Percentiles rank a stretch among this genome's conserved stretches.
Evolutionary conservation across 805 yeast genomes (phyloP).

Genomic region (Candida vartiovaarae): DNA sequence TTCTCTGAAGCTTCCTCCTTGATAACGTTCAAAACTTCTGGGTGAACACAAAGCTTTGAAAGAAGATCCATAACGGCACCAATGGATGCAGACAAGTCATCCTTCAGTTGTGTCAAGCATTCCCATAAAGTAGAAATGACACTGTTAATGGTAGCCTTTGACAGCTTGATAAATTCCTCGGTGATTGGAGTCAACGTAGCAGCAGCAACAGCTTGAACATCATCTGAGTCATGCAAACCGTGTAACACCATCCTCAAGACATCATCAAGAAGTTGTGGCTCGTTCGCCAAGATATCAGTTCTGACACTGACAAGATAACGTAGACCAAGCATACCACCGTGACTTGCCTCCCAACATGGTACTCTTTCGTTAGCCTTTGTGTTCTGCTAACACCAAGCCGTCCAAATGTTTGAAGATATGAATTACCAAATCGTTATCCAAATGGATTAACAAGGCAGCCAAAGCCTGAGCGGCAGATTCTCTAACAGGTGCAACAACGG

Average conservation of each 20-base stretch:
- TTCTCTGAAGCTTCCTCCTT: conserved; percentile 49
- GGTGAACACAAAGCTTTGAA: conserved; percentile 79
- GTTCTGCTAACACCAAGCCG: conserved; percentile 63
- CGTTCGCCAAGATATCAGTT: conserved; percentile 61
- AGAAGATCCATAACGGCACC: conserved; percentile 94
- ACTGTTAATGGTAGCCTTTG: conserved; percentile 37
- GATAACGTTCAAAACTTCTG: conserved; percentile 67
- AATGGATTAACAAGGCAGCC: conserved; percentile 79
- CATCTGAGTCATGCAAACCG: conserved; percentile 76
- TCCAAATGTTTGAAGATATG: conserved; percentile 60
- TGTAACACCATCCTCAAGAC: conserved; percentile 82
- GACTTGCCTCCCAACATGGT: conserved; percentile 94
- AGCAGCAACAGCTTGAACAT: conserved; percentile 96
- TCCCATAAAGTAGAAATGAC: conserved; percentile 80
- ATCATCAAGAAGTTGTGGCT: conserved; percentile 50
- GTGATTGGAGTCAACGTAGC: conserved; percentile 89
- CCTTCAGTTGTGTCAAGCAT: conserved; percentile 74
- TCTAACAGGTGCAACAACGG: conserved; percentile 96
- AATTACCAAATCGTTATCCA: conserved; percentile 47
- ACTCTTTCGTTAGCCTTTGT: conserved; percentile 26
- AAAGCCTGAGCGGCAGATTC: conserved; percentile 94
- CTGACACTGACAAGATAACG: conserved; percentile 88
- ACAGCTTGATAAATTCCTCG: conserved; percentile 68
- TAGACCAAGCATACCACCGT: conserved; percentile 94
- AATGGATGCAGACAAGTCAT: conserved; percentile 89